Base-by-base conservation (phyloP, 306 rosid genomes). In the Prunus mira region DNA sequence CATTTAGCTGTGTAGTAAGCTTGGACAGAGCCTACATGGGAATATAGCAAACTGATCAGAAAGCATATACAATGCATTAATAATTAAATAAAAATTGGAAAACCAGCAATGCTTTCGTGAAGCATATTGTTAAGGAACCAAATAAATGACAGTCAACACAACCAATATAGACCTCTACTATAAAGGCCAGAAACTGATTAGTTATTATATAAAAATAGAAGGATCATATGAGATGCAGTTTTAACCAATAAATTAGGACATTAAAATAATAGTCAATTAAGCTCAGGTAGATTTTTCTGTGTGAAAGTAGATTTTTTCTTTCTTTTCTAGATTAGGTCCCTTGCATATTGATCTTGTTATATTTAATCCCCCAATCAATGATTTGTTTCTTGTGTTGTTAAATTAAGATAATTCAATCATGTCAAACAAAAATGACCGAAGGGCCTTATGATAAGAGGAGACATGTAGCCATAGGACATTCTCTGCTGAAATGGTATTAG, bases 1-100 rank as follows among this genome's bases (percentile, higher is more conserved):
- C 91, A 79, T 87, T 93, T 68, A 90, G 88, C 80, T 86, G 96
- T 67, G 85, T 76, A 30, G 93, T 70, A 76, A 90, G 86, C 89
- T 90, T 89, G 81, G 90, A 84, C 67, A 93, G 73, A 77, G 91
- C 89, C 97, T 93, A 73, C 69, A 83, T 54, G 7, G 73, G 56
- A 78, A 74, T 63, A 73, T 61, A 81, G 51, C 61, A 65, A 65
- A 76, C 18, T 30, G 9, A 76, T 84, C 58, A 82, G 78, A 74
- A 74, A 72, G 51, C 51, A 73, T 71, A 18, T 71, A 55, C 28
- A 38, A 38, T 57, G 41, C 20, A 15, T n/a, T 8, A 32, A 9
- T 46, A 38, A 38, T 6, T 38, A 38, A 38, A 38, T 22, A 67
- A 38, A 54, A 4, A 8, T 20, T 25, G 43, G 47, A 79, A 30